phyloP scores from a whole-genome alignment of 2,329 filamentous ascomycete genomes.

The Aspergillus jensenii region DNA sequence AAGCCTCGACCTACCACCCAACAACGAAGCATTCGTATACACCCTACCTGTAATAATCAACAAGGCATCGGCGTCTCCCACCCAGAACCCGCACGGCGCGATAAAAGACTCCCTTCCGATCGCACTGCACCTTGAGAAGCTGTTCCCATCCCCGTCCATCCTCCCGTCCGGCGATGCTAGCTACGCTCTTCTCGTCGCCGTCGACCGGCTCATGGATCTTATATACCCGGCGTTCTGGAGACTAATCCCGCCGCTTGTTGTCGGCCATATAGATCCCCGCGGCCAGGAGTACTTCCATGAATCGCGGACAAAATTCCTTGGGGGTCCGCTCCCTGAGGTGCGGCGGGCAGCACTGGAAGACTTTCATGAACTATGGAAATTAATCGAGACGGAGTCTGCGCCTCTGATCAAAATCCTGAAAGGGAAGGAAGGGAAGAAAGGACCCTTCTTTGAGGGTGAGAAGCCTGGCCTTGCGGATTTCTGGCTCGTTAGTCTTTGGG shows the following conservation, averaged over 20 bases:
- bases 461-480: constrained; percentile 30
- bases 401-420: constrained; percentile 24
- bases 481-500: constrained; percentile 20
- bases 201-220: not conserved
- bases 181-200: constrained; percentile 26
- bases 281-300: constrained; percentile 28
- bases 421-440: constrained; percentile 26
- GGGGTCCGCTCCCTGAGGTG: constrained; percentile 28
- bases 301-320: constrained; percentile 24
- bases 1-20: constrained; percentile 20
- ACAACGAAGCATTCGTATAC: constrained; percentile 17
- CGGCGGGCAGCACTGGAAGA: constrained; percentile 10
- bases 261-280: constrained; percentile 23
- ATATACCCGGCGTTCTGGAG: not conserved
- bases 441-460: constrained; percentile 33
- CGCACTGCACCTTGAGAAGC: constrained; percentile 28
- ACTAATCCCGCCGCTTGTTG: constrained; percentile 25
- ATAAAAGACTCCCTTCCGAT: constrained; percentile 34
- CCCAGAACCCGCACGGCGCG: constrained; percentile 21
- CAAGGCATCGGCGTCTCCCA: constrained; percentile 17
- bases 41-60: constrained; percentile 34
- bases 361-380: constrained; percentile 10
- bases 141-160: constrained; percentile 26
- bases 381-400: constrained; percentile 19
- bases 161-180: constrained; percentile 35